Base-by-base conservation (phyloP, 108 stramenopile genomes). In the Skeletonema grethae region DNA sequence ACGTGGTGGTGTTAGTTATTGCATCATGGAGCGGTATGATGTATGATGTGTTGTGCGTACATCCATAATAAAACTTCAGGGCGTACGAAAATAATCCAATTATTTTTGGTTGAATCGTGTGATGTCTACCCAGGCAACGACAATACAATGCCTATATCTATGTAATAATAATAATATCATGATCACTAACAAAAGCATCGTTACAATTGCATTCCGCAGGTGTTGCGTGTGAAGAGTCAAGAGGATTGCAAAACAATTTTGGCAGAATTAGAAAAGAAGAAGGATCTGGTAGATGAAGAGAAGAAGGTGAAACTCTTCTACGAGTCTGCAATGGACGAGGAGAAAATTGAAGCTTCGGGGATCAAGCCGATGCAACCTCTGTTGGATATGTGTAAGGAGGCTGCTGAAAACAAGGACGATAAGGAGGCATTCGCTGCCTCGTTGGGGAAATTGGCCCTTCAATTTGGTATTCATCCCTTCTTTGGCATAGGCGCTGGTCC, bases 291-390 rank as follows among this genome's bases (percentile, higher is more conserved):
- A 13, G 57, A 18, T 2, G 90, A 85, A 25, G 85, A 84, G 20
- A 38, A 46, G 35, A 91, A 88, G 83, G 76, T 91, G 35, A 83
- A 86, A 2, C 11, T 56, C 11, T 93, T 89, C 77, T 93, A 88
- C 65, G 32, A 67, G n/a, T 85, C 87, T 5, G 86, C 85, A 46
- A 87, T 94, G 87, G 86, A 90, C 61, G 93, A 88, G 76, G 74
- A 75, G 3, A 32, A 77, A 9, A 91, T 94, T 56, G 92, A 93
- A 69, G 15, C 31, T 13, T 62, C 22, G 25, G 89, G 88, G 7
- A 57, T 80, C 1, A 43, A 41, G 18, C 86, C 85, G 9, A 59
- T 89, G 31, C 18, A 57, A 28, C 79, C 79, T 13, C 25, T 92
- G 24, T 55, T 92, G 22, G 77, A 85, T 22, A 48, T 74, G 18